Conservation (phyloP, 805 yeast species). For the Kodamaea laetipori region DNA sequence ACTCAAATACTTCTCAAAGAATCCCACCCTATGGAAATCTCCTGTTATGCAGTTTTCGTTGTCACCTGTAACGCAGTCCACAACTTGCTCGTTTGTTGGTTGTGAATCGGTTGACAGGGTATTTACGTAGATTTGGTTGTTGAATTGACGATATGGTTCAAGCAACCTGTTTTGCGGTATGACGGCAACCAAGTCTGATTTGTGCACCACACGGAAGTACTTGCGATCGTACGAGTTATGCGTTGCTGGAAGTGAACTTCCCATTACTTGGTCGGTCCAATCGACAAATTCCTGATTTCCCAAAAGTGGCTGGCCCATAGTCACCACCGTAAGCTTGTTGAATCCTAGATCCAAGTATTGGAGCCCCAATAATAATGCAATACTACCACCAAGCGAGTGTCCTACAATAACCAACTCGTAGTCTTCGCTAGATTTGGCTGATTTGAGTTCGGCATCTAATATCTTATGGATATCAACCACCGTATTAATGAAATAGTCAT, state of each 20-base stretch:
- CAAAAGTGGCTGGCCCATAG: slow-evolving; percentile 48
- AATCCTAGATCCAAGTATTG: slow-evolving; percentile 39
- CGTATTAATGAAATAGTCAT: slow-evolving; percentile 31
- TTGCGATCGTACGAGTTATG: slow-evolving; percentile 24
- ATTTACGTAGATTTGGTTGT: slow-evolving; percentile 37
- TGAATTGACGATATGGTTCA: slow-evolving; percentile 33
- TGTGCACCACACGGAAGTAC: slow-evolving; percentile 28
- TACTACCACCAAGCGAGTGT: slow-evolving; percentile 45
- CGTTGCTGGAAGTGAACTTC: slow-evolving; percentile 24
- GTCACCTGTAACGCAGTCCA: slow-evolving; percentile 29
- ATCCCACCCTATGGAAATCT: slow-evolving; percentile 25
- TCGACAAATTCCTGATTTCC: slow-evolving; percentile 41
- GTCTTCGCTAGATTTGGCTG: slow-evolving; percentile 16
- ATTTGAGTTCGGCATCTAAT: slow-evolving; percentile 21
- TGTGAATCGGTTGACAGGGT: slow-evolving; percentile 24
- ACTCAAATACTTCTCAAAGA: slow-evolving; percentile 8
- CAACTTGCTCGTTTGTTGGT: slow-evolving; percentile 32
- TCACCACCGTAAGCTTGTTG: slow-evolving; percentile 33
- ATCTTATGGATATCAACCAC: slow-evolving; percentile 26
- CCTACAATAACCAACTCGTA: slow-evolving; percentile 25
- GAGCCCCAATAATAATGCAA: slow-evolving; percentile 38
- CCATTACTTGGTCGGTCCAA: slow-evolving; percentile 39
- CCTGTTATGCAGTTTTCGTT: slow-evolving; percentile 28
- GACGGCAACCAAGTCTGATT: slow-evolving; percentile 30
- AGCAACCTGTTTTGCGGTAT: slow-evolving; percentile 28